A percentile compares a stretch with the other conserved stretches of the same genome.
phyloP scores from a whole-genome alignment of 108 stramenopile genomes.

The Nitzschia putrida region DNA sequence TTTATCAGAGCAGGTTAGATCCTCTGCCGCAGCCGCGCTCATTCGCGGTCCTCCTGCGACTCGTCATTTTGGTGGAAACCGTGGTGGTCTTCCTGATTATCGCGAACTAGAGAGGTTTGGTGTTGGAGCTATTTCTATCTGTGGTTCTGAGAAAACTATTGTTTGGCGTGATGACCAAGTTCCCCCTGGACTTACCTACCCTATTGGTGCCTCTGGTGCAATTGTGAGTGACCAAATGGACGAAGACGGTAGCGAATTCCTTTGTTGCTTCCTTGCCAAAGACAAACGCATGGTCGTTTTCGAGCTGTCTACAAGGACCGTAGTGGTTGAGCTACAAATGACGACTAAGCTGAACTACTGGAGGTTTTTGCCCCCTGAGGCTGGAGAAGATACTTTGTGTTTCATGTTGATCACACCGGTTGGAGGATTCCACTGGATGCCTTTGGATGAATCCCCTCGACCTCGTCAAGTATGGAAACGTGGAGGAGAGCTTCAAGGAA shows the following conservation, averaged over 20 bases:
- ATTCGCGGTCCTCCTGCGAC: slow-evolving; percentile 86
- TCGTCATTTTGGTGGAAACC: slow-evolving; percentile 86
- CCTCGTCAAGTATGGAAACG: slow-evolving; percentile 87
- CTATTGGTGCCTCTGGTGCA: slow-evolving; percentile 87
- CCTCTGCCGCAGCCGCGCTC: slow-evolving; percentile 78
- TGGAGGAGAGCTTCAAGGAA: slow-evolving; percentile 73
- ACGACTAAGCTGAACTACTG: slow-evolving; percentile 92
- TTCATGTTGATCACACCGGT: slow-evolving; percentile 88
- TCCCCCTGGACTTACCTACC: slow-evolving; percentile 79
- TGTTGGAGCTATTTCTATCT: slow-evolving; percentile 80
- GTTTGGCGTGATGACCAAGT: slow-evolving; percentile 73
- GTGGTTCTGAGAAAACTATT: slow-evolving; percentile 87
- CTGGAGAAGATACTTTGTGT: slow-evolving; percentile 70
- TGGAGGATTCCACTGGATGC: slow-evolving; percentile 90
- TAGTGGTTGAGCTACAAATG: slow-evolving; percentile 90
- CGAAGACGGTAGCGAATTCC: slow-evolving; percentile 75
- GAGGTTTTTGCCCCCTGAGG: slow-evolving; percentile 85
- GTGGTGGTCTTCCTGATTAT: slow-evolving; percentile 69
- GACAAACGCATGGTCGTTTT: slow-evolving; percentile 87
- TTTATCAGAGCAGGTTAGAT: slow-evolving; percentile 71
- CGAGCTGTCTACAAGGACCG: slow-evolving; percentile 72
- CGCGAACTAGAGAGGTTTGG: slow-evolving; percentile 56
- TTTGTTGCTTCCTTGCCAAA: slow-evolving; percentile 88
- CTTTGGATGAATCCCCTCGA: slow-evolving; percentile 79
- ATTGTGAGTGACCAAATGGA: slow-evolving; percentile 84